Conservation (phyloP, 2,329 filamentous ascomycete species). For the Paraconiothyrium sp. region DNA sequence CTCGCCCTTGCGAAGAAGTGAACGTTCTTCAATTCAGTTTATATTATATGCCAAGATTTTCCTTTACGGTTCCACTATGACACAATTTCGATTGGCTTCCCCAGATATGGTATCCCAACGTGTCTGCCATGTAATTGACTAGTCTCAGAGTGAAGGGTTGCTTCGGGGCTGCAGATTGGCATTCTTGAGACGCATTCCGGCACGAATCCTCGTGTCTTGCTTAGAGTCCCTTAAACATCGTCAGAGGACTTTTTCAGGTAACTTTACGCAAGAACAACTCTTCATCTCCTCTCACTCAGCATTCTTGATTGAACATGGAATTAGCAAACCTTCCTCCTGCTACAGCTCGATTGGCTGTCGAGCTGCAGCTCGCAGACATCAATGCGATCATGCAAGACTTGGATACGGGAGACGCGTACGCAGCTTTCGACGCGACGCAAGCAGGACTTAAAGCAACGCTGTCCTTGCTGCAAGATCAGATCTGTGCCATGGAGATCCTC, state of each 20-base stretch:
- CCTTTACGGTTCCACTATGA: too few species aligned
- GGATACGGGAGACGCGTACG: constrained; percentile 8
- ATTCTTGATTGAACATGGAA: constrained; percentile 10
- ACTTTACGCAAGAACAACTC: not conserved
- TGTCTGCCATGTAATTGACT: too few species aligned
- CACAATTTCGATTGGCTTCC: too few species aligned
- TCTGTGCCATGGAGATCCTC: constrained; percentile 22
- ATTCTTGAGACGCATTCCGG: not conserved
- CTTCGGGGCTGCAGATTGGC: not conserved
- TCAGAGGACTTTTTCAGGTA: not conserved
- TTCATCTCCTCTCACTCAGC: not conserved
- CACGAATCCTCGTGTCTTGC: not conserved
- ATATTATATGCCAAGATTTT: too few species aligned
- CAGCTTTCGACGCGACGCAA: constrained; percentile 14
- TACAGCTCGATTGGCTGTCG: constrained; percentile 19
- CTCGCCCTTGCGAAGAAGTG: not conserved
- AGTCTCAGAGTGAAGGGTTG: too few species aligned
- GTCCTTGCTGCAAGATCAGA: constrained; percentile 16
- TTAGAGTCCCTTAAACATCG: not conserved
- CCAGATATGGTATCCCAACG: too few species aligned
- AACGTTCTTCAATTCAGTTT: not conserved
- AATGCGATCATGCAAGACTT: constrained; percentile 12
- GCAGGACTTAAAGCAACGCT: constrained; percentile 1
- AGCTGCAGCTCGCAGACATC: constrained; percentile 26
- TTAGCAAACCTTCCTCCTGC: constrained; percentile 19